A percentile compares a stretch with the other conserved stretches of the same genome.
Conservation (phyloP, 1,139 yeast species). For the Entelexis paramagnoliae region DNA sequence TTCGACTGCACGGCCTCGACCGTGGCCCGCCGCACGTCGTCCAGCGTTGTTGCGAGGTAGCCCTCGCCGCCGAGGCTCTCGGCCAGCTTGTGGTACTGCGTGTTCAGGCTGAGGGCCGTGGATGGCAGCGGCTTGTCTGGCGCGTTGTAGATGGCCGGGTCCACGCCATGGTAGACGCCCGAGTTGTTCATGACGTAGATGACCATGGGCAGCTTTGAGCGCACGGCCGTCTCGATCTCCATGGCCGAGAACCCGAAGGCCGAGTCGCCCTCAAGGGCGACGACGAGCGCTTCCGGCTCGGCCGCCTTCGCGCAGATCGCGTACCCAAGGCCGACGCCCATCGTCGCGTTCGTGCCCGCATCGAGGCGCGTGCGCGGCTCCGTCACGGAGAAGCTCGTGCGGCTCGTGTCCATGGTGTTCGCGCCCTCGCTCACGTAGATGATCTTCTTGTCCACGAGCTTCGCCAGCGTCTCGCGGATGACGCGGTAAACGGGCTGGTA, state of each 20-base stretch:
- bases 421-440: conserved; percentile 55
- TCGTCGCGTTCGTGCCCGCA: conserved; percentile 63
- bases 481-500: conserved; percentile 46
- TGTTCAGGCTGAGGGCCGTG: conserved; percentile 46
- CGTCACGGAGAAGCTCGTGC: conserved; percentile 48
- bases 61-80: conserved; percentile 48
- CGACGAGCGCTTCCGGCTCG: conserved; percentile 38
- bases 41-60: conserved; percentile 35
- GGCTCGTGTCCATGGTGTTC: conserved; percentile 57
- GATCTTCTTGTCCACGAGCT: conserved; percentile 24
- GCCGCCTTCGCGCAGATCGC: conserved; percentile 51
- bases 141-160: conserved; percentile 29
- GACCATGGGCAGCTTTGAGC: conserved; percentile 43
- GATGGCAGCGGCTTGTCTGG: conserved; percentile 37
- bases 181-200: conserved; percentile 58
- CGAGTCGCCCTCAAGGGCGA: conserved; percentile 61
- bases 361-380: conserved; percentile 47
- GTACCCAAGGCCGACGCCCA: conserved; percentile 61
- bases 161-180: conserved; percentile 55
- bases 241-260: conserved; percentile 61
- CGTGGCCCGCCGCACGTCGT: conserved; percentile 37
- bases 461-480: conserved; percentile 35
- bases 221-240: conserved; percentile 54
- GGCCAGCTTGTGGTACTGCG: conserved; percentile 47
- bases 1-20: conserved; percentile 35